Evolutionary conservation across 2,329 filamentous ascomycete genomes (phyloP).

Genomic region (Phyllosticta paracitricarpa): DNA sequence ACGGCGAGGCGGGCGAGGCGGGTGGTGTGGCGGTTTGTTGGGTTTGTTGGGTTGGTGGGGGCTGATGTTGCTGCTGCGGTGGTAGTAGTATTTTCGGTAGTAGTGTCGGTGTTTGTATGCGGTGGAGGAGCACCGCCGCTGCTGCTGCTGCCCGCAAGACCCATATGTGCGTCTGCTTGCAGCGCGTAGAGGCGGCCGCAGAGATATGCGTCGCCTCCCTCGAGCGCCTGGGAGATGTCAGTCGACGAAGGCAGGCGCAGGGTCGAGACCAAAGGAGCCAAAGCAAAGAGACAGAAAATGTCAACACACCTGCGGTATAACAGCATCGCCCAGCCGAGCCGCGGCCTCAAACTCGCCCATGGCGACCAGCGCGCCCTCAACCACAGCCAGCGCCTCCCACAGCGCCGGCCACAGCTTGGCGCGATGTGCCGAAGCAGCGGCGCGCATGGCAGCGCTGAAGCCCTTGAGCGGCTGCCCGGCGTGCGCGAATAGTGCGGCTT

Average conservation of each 20-base stretch:
- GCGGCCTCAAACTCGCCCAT: constrained; percentile 64
- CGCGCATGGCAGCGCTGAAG: constrained; percentile 67
- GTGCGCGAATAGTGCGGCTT: constrained; percentile 59
- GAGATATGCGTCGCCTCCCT: constrained; percentile 54
- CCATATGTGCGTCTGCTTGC: constrained; percentile 70
- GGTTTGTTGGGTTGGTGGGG: constrained; percentile 12
- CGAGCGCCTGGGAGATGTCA: constrained; percentile 38
- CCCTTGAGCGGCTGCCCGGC: constrained; percentile 62
- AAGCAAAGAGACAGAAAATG: background rate
- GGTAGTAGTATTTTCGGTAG: background rate
- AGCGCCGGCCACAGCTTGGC: constrained; percentile 58
- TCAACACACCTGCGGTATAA: constrained; percentile 58
- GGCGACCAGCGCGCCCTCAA: constrained; percentile 62
- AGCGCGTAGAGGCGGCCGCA: constrained; percentile 58
- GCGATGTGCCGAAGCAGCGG: constrained; percentile 62
- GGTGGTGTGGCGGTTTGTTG: constrained; percentile 13
- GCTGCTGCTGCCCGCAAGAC: constrained; percentile 51
- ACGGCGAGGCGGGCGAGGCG: constrained; percentile 14
- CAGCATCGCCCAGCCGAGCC: constrained; percentile 51
- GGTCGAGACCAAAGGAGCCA: too few species aligned
- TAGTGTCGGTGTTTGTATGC: constrained; percentile 11
- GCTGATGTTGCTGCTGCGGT: constrained; percentile 5
- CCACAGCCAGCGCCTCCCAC: constrained; percentile 59
- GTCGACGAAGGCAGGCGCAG: too few species aligned
- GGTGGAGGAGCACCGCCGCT: background rate